A percentile compares a stretch with the other conserved stretches of the same genome.
These are phyloP conservation scores for Helenozyma rhizophorensis DNA, from an alignment of 805 yeast genomes.

Conservation along the genomic window DNA sequence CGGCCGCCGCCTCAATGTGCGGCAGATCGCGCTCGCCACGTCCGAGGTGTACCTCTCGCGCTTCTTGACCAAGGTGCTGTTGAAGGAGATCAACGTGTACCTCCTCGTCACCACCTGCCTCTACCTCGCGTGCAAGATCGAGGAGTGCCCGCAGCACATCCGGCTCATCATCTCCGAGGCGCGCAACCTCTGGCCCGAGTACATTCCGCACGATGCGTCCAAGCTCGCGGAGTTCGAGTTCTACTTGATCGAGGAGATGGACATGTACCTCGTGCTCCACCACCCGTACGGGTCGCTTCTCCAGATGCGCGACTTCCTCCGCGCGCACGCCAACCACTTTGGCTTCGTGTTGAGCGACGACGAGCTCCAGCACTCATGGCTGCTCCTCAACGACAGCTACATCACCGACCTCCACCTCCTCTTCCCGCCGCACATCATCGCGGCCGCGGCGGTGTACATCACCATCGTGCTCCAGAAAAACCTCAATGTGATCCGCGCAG, in stretches of 20 bases:
- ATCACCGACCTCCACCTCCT: slow-evolving; percentile 80
- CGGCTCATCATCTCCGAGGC: slow-evolving; percentile 81
- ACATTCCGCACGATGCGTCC: slow-evolving; percentile 84
- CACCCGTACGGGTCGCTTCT: slow-evolving; percentile 68
- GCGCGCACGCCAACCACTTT: slow-evolving; percentile 22
- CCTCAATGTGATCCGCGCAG: slow-evolving; percentile 17
- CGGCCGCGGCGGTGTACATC: slow-evolving; percentile 75
- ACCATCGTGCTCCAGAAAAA: slow-evolving; percentile 57
- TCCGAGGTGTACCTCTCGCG: slow-evolving; percentile 84
- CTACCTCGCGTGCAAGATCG: slow-evolving; percentile 88
- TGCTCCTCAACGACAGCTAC: slow-evolving; percentile 82
- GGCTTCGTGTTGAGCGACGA: slow-evolving; percentile 45
- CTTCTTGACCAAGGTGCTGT: slow-evolving; percentile 65
- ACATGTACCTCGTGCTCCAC: slow-evolving; percentile 64
- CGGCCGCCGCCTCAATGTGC: slow-evolving; percentile 69
- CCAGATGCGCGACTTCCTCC: slow-evolving; percentile 45
- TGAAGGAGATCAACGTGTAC: slow-evolving; percentile 80
- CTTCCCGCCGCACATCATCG: slow-evolving; percentile 86
- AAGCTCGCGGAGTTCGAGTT: slow-evolving; percentile 95
- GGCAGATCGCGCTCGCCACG: slow-evolving; percentile 84
- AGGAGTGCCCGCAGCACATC: slow-evolving; percentile 93
- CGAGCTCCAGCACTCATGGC: slow-evolving; percentile 86
- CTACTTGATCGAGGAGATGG: slow-evolving; percentile 83
- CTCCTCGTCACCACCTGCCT: slow-evolving; percentile 78
- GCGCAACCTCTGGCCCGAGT: slow-evolving; percentile 89